These are phyloP conservation scores for Phaeophleospora eucalypticola DNA, from an alignment of 2,329 filamentous ascomycete species.

Conservation along the genomic window DNA sequence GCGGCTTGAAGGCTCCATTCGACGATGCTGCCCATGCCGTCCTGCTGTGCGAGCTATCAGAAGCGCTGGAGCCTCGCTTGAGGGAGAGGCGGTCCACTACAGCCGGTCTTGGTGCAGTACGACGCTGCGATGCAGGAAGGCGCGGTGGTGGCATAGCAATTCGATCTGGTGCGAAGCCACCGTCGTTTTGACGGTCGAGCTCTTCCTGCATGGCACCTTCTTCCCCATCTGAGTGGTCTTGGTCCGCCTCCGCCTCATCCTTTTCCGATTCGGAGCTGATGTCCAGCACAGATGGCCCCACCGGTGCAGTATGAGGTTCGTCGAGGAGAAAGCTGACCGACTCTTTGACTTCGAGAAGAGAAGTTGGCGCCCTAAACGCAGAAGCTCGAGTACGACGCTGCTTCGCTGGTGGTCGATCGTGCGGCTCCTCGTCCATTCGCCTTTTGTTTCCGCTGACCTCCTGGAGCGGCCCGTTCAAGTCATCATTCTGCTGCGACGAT, in stretches of 20 bases:
- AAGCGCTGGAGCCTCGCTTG: slow-evolving; percentile 41
- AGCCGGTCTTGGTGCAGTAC: slow-evolving; percentile 33
- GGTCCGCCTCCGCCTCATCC: slow-evolving; percentile 45
- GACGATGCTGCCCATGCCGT: slow-evolving; percentile 39
- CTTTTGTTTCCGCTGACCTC: slow-evolving; percentile 32
- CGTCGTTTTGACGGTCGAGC: slow-evolving; percentile 27
- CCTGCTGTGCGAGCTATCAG: slow-evolving; percentile 18
- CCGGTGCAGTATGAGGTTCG: slow-evolving; percentile 39
- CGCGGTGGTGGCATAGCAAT: slow-evolving; percentile 37
- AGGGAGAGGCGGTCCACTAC: slow-evolving; percentile 72
- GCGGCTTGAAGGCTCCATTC: slow-evolving; percentile 58
- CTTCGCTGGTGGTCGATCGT: slow-evolving; percentile 39
- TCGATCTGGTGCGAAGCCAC: slow-evolving; percentile 29
- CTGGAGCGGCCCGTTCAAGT: slow-evolving; percentile 16
- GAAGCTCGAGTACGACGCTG: slow-evolving; percentile 35
- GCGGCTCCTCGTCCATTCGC: slow-evolving; percentile 17
- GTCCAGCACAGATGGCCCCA: slow-evolving; percentile 48
- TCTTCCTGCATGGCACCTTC: slow-evolving; percentile 43
- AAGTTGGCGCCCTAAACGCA: slow-evolving; percentile 59
- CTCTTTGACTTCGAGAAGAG: slow-evolving; percentile 75
- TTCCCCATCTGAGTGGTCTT: slow-evolving; percentile 42
- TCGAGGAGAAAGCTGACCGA: slow-evolving; percentile 81
- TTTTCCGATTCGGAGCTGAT: slow-evolving; percentile 43
- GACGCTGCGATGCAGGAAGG: slow-evolving; percentile 33
- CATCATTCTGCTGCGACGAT: slow-evolving; percentile 18